A percentile compares a stretch with the other conserved stretches of the same genome.
Conservation (phyloP, 169 alveolate genomes). For the Neospora caninum region DNA sequence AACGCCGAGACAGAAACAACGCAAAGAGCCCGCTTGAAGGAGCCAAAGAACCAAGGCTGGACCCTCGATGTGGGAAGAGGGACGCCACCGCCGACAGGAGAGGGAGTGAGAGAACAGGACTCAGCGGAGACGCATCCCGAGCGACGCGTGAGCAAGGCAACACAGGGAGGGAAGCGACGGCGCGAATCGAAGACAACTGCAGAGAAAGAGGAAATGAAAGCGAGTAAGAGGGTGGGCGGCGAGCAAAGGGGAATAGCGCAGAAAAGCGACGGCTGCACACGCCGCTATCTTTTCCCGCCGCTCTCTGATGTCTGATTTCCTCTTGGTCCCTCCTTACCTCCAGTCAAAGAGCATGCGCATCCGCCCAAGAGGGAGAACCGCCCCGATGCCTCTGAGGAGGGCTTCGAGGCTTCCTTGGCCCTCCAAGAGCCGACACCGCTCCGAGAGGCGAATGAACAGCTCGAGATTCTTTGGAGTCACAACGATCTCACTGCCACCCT, state of each 20-base stretch:
- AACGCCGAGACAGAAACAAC: not conserved
- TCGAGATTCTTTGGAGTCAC: conserved; percentile 82
- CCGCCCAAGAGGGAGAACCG: conserved; percentile 90
- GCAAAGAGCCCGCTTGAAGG: not conserved
- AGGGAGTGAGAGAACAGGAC: too few species aligned
- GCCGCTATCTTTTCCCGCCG: too few species aligned
- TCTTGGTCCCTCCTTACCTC: conserved; percentile 51
- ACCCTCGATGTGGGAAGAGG: not conserved
- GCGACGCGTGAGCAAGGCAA: too few species aligned
- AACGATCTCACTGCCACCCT: conserved; percentile 79
- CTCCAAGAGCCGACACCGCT: conserved; percentile 84
- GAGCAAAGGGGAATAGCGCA: too few species aligned
- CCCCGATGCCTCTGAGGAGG: conserved; percentile 85
- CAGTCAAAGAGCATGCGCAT: conserved; percentile 85
- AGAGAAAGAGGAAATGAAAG: too few species aligned
- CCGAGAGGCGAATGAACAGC: conserved; percentile 83
- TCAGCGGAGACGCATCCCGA: too few species aligned
- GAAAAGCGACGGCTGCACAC: too few species aligned
- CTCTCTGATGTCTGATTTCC: too few species aligned
- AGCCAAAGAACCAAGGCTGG: not conserved
- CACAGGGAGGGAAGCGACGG: too few species aligned
- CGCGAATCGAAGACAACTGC: too few species aligned
- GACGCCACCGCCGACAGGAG: not conserved
- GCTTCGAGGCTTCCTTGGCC: conserved; percentile 80
- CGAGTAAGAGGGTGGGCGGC: not conserved